A percentile compares a stretch with the other conserved stretches of the same genome.
phyloP scores from a whole-genome alignment of 2,329 filamentous ascomycete species.

The Elsinoe ampelina region DNA sequence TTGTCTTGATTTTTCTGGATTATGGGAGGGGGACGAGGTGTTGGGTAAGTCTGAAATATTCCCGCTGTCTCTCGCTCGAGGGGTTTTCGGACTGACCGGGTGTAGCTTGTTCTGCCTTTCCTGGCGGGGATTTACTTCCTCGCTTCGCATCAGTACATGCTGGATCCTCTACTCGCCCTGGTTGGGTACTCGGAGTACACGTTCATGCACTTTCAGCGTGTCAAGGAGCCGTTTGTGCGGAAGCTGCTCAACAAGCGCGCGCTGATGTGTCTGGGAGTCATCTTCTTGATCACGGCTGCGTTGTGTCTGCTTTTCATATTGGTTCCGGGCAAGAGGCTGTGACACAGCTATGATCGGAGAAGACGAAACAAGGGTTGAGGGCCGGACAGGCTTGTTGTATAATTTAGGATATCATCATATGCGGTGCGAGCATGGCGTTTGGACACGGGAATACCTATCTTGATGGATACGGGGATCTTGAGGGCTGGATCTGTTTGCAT shows the following conservation, averaged over 20 bases:
- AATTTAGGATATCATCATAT: not conserved
- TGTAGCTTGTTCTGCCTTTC: conserved; percentile 76
- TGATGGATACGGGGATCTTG: not conserved
- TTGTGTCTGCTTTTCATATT: conserved; percentile 86
- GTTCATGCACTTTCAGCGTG: conserved; percentile 79
- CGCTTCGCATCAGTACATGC: conserved; percentile 86
- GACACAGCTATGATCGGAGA: conserved; percentile 14
- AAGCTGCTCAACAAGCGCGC: conserved; percentile 77
- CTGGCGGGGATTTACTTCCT: conserved; percentile 83
- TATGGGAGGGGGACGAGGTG: conserved; percentile 63
- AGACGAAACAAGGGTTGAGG: not conserved
- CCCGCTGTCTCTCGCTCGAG: not conserved
- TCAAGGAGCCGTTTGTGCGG: conserved; percentile 84
- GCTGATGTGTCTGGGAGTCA: conserved; percentile 67
- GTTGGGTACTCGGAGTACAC: conserved; percentile 94
- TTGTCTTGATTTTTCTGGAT: conserved; percentile 85
- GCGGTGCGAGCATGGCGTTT: conserved; percentile 4
- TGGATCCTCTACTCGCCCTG: conserved; percentile 84
- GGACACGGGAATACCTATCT: not conserved
- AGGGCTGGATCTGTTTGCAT: not conserved
- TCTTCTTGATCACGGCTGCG: conserved; percentile 67
- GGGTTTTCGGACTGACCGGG: conserved; percentile 29
- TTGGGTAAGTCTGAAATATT: conserved; percentile 57
- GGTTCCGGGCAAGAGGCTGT: conserved; percentile 79
- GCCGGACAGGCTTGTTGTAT: not conserved